A percentile compares a stretch with the other conserved stretches of the same genome.
phyloP scores from a whole-genome alignment of 768 basidiomycete species.

The Xanthoconium stramineum region DNA sequence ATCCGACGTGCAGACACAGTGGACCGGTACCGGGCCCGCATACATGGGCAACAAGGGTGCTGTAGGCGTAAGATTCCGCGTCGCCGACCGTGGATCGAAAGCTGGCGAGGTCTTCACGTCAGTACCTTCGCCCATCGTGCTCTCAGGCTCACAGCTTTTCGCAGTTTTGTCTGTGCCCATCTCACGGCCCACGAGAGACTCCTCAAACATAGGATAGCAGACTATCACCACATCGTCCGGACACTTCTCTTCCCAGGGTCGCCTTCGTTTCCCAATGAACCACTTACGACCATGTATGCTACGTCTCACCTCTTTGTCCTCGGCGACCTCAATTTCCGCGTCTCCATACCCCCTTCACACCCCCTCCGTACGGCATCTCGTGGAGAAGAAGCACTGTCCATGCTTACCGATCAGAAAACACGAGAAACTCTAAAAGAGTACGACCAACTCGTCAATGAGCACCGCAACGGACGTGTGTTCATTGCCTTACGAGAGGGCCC shows the following conservation, averaged over 20 bases:
- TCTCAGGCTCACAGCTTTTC: conserved; percentile 1
- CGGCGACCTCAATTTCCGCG: conserved; percentile 91
- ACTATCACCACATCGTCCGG: conserved; percentile 79
- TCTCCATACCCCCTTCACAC: conserved; percentile 60
- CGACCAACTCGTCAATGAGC: conserved; percentile 69
- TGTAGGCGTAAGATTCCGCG: conserved; percentile 80
- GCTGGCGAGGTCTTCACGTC: conserved; percentile 83
- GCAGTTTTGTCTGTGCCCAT: conserved; percentile 90
- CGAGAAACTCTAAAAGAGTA: conserved; percentile 64
- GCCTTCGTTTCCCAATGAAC: conserved; percentile 34
- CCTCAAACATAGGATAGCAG: conserved; percentile 61
- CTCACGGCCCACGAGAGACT: conserved; percentile 78
- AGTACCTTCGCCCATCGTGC: conserved; percentile 29
- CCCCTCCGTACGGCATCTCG: conserved; percentile 37
- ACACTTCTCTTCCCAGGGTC: conserved; percentile 73
- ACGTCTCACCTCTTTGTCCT: conserved; percentile 91
- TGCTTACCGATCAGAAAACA: conserved; percentile 45
- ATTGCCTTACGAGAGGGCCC: conserved; percentile 80
- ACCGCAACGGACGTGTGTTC: conserved; percentile 61
- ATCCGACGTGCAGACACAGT: conserved; percentile 65
- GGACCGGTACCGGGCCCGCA: conserved; percentile 69
- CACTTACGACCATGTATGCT: conserved; percentile 65
- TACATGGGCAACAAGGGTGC: conserved; percentile 96
- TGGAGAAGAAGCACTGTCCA: conserved; percentile 37
- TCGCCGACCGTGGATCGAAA: conserved; percentile 51